Evolutionary conservation across 257 asterid species (phyloP), one percentile per base, ranked within the genome.

Genomic region (Solanum sejunctum): DNA sequence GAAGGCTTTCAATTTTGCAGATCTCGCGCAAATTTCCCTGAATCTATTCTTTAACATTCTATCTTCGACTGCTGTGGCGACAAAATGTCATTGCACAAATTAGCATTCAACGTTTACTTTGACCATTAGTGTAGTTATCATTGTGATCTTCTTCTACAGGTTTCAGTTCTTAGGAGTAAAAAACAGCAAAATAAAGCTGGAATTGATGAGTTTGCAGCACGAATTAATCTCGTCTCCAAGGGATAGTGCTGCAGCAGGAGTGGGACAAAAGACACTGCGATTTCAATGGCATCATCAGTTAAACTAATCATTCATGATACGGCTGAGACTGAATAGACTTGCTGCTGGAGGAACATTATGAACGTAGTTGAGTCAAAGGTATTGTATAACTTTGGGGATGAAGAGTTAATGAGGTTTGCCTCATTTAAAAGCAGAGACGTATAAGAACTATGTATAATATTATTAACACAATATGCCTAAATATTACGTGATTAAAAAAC

Each of bases 131-230:
- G 12, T 83, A 20, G 13, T 82, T 41, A 17, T 86, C 58, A 23
- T 75, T 75, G 58, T 75, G 82, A 75, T 49, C 21, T 49, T 49
- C n/a, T 49, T 23, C 43, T 15, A 52, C 88, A 92, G 95, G 90
- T 88, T 26, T 92, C 93, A 18, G 89, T 91, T 45, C 89, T 92
- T 47, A 86, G 95, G 70, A 90, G 94, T 61, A 80, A 85, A 66
- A 86, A 85, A 28, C 89, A 80, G 80, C 93, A 90, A 64, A 88
- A 81, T 66, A 88, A 83, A 84, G 72, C 87, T 63, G 88, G 89
- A 23, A 92, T 86, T 7, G 86, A 88, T 67, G 89, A 90, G 88
- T 92, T 92, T 61, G 92, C 90, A 0, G 91, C 93, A 79, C 87
- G 92, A 60, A 71, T 92, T 51, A 88, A 87, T 75, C 92, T 91